Evolutionary conservation across 2,329 filamentous ascomycete species (phyloP), one percentile per base, ranked within the genome.

Genomic region (Xylaria digitata): DNA sequence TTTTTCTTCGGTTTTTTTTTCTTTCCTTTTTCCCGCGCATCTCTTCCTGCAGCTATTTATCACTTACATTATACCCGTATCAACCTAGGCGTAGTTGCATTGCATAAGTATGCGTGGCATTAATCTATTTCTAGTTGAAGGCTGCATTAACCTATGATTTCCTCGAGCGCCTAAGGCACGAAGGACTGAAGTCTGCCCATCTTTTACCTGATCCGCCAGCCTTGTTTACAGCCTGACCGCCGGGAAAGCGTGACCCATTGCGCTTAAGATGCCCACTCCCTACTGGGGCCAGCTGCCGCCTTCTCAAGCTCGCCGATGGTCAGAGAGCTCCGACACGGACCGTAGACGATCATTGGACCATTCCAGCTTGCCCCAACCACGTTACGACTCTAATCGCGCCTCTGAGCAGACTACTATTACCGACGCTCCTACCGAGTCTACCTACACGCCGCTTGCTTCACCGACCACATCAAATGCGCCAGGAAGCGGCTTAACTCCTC

Each of bases 231-330:
- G 67, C 71, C 71, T 70, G 74, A 63, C 74, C 70, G 71, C 57
- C 69, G 46, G 68, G 19, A 48, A 50, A 53, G 42, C 50, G 32
- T 46, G 45, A 55, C 68, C 67, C 68, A 63, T 68, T 69, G 61
- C 69, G 63, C 57, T 65, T 73, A 74, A 76, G 77, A 85, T 85
- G 82, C 79, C 83, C 61, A 73, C 83, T 63, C 74, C 85, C 45
- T 89, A 88, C 80, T 88, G 86, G 86, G 86, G 86, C 76, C 79
- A 86, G 75, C 80, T 89, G 69, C 86, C 87, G 66, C 78, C 82
- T 68, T 79, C 84, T 58, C 84, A 82, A 72, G 75, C 81, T 72
- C 81, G 81, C 71, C 80, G 81, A 74, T 75, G 75, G 65, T 80
- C 80, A 64, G 77, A 75, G 63, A 77, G 79, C 69, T 75, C 75